Percentiles rank a stretch among this genome's conserved stretches.
Conservation (phyloP, 495 filamentous ascomycete genomes). For the Aspergillus campestris region DNA sequence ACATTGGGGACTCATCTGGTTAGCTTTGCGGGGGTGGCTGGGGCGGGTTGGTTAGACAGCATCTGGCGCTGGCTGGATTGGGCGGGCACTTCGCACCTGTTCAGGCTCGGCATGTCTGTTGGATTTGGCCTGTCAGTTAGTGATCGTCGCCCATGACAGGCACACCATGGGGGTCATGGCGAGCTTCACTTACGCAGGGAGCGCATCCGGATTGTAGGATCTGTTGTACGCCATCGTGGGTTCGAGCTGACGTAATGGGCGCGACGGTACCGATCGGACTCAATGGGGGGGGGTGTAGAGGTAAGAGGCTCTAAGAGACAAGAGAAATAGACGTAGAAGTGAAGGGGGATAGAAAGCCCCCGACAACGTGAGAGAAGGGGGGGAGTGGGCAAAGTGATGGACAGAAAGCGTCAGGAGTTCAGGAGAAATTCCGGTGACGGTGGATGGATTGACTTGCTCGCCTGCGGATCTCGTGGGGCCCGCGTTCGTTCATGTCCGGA, state of each 20-base stretch:
- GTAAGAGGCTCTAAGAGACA: slow-evolving; percentile 1
- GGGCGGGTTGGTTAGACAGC: background rate
- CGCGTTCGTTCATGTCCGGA: too few species aligned
- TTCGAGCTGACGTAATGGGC: slow-evolving; percentile 22
- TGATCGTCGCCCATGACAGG: background rate
- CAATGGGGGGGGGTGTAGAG: background rate
- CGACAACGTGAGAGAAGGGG: too few species aligned
- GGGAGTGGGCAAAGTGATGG: too few species aligned
- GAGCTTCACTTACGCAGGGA: slow-evolving; percentile 72
- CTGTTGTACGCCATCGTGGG: slow-evolving; percentile 84
- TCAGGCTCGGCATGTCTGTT: slow-evolving; percentile 89
- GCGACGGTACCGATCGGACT: background rate
- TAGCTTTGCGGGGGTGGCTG: background rate
- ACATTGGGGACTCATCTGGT: slow-evolving; percentile 4
- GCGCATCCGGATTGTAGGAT: slow-evolving; percentile 88
- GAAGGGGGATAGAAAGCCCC: too few species aligned
- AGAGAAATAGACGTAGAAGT: background rate
- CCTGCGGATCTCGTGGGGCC: too few species aligned
- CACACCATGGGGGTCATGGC: too few species aligned
- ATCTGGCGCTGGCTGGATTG: background rate
- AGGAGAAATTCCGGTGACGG: too few species aligned
- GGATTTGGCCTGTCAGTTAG: slow-evolving; percentile 2
- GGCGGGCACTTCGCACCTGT: slow-evolving; percentile 50
- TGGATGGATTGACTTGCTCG: too few species aligned
- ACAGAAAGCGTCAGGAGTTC: too few species aligned